Evolutionary conservation across 1,284 basidiomycete genomes (phyloP).

Genomic region (Ceratobasidium sp.): DNA sequence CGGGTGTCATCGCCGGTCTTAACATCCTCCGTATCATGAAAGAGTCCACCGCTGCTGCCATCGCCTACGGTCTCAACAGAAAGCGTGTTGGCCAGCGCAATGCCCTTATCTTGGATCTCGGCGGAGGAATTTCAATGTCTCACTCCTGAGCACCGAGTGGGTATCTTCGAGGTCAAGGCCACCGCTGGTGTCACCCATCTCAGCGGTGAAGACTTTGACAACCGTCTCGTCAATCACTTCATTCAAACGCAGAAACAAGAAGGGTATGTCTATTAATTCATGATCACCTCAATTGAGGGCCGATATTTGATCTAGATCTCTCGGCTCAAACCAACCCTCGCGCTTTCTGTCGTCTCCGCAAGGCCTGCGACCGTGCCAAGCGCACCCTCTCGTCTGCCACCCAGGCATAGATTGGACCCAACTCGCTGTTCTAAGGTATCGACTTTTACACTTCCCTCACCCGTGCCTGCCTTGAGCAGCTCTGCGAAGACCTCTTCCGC

Average conservation of each 20-base stretch:
- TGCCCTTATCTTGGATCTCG: conserved; percentile 77
- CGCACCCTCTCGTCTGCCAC: conserved; percentile 72
- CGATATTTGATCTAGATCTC: conserved; percentile 58
- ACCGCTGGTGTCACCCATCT: conserved; percentile 85
- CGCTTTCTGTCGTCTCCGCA: conserved; percentile 71
- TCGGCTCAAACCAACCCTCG: conserved; percentile 63
- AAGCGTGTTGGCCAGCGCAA: conserved; percentile 65
- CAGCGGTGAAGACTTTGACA: conserved; percentile 76
- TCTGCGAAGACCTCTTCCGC: conserved; percentile 72
- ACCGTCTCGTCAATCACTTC: conserved; percentile 75
- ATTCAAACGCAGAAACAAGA: conserved; percentile 82
- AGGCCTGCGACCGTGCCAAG: conserved; percentile 74
- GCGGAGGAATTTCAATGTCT: conserved; percentile 83
- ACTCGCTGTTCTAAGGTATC: conserved; percentile 73
- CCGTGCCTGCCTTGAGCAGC: conserved; percentile 74
- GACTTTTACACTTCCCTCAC: conserved; percentile 75
- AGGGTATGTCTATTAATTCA: conserved; percentile 56
- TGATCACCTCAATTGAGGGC: neutral
- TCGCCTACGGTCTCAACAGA: conserved; percentile 66
- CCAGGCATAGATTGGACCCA: conserved; percentile 73
- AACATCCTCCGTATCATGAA: conserved; percentile 74
- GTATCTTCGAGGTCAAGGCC: conserved; percentile 83
- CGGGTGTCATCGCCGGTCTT: conserved; percentile 65
- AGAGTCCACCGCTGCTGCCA: conserved; percentile 74
- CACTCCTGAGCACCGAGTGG: conserved; percentile 81